These are phyloP conservation scores for Suillus ampliporus DNA, from an alignment of 768 basidiomycete genomes.

Conservation along the genomic window DNA sequence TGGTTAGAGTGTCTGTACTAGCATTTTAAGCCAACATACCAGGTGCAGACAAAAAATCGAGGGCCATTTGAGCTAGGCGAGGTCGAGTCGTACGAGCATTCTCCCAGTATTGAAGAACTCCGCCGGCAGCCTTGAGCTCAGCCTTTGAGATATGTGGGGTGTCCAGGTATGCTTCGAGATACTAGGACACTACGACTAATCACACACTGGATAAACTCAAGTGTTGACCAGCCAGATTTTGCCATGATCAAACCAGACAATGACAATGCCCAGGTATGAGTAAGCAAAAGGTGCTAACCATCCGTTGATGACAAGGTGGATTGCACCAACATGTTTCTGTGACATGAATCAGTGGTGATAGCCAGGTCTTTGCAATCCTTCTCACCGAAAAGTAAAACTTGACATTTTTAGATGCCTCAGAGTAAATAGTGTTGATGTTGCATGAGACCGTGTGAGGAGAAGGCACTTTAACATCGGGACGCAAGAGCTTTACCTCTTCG, in stretches of 20 bases:
- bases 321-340: conserved; percentile 18
- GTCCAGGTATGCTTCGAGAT: no score
- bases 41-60: no score
- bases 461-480: no score
- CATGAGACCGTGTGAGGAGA: not conserved
- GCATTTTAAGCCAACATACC: no score
- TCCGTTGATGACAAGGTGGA: conserved; percentile 41
- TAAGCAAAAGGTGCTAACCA: conserved; percentile 38
- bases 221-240: conserved; percentile 32
- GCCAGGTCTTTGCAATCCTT: not conserved
- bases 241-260: conserved; percentile 36
- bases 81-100: no score
- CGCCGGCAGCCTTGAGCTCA: no score
- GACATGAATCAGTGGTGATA: not conserved
- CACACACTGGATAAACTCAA: conserved; percentile 45
- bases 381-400: not conserved
- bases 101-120: no score
- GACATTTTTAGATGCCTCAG: not conserved
- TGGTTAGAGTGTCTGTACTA: no score
- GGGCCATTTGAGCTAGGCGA: no score
- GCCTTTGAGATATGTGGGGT: no score
- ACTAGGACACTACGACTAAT: no score
- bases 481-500: not conserved
- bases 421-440: not conserved
- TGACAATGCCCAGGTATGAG: conserved; percentile 39